A percentile compares a stretch with the other conserved stretches of the same genome.
phyloP scores from a whole-genome alignment of 139 green algal species.

The Ulvella scutata region DNA sequence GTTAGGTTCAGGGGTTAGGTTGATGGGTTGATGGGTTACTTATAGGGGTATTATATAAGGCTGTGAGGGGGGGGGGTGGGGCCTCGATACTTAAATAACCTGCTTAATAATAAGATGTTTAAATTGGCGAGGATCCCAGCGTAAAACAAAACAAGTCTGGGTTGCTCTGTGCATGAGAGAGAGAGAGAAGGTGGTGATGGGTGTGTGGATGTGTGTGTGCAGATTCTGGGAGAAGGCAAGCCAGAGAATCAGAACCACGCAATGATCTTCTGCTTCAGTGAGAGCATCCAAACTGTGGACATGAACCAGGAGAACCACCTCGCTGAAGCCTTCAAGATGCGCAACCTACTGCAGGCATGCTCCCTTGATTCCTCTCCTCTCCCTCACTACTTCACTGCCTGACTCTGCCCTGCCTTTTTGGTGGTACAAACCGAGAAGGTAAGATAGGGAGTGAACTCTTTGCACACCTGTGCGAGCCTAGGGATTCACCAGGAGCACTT shows the following conservation, averaged over 20 bases:
- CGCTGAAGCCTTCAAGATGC: slow-evolving; percentile 66
- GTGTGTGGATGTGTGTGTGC: not conserved
- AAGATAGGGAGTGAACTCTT: not conserved
- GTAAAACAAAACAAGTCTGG: not conserved
- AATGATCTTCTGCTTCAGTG: slow-evolving; percentile 62
- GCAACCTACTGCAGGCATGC: slow-evolving; percentile 25
- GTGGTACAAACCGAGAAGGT: not conserved
- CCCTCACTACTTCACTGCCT: not conserved
- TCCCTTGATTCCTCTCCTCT: not conserved
- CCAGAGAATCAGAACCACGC: slow-evolving; percentile 85
- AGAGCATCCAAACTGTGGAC: slow-evolving; percentile 61
- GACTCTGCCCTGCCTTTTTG: not conserved
- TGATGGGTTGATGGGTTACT: not conserved
- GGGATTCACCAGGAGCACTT: not conserved
- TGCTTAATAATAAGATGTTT: not conserved
- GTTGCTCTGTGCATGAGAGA: not conserved
- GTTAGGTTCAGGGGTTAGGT: not conserved
- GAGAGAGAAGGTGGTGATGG: not conserved
- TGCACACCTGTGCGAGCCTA: not conserved
- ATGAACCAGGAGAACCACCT: slow-evolving; percentile 85
- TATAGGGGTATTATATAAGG: not conserved
- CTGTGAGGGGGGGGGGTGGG: not conserved
- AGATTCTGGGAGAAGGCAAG: slow-evolving; percentile 73
- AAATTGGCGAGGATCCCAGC: not conserved
- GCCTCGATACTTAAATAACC: not conserved